phyloP scores from a whole-genome alignment of 1,284 basidiomycete species.

The Tetrapyrgos nigripes region DNA sequence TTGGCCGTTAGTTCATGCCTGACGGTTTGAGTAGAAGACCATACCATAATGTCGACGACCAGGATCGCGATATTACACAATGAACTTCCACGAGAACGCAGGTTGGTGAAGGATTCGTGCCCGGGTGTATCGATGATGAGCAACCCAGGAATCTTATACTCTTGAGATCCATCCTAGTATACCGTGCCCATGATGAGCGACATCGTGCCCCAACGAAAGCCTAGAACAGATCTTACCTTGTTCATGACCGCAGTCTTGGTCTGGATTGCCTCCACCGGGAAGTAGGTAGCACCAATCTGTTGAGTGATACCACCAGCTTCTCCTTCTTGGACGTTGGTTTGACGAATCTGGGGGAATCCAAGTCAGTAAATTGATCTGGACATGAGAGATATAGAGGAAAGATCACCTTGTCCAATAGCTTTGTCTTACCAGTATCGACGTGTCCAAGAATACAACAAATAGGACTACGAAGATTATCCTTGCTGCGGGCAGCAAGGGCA shows the following conservation, averaged over 20 bases:
- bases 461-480: conserved; percentile 93
- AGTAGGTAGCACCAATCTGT: conserved; percentile 99
- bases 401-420: conserved; percentile 91
- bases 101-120: conserved; percentile 99
- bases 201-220: background rate
- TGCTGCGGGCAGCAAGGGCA: conserved; percentile 87
- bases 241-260: conserved; percentile 94
- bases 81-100: conserved; percentile 95
- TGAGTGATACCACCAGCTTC: conserved; percentile 99
- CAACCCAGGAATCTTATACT: conserved; percentile 97
- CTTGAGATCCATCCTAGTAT: conserved; percentile 75
- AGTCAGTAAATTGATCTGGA: background rate
- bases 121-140: conserved; percentile 98
- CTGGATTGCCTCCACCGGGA: conserved; percentile 96
- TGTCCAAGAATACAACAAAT: conserved; percentile 99
- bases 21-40: conserved; percentile 20
- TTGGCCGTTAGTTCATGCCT: conserved; percentile 16
- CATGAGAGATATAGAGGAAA: background rate
- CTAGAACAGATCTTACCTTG: conserved; percentile 54
- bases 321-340: conserved; percentile 99
- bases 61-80: conserved; percentile 99
- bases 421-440: conserved; percentile 99
- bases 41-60: conserved; percentile 97
- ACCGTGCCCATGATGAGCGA: conserved; percentile 2
- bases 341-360: conserved; percentile 78